These are phyloP conservation scores for Scedosporium apiospermum DNA, from an alignment of 2,329 filamentous ascomycete species.

Conservation along the genomic window DNA sequence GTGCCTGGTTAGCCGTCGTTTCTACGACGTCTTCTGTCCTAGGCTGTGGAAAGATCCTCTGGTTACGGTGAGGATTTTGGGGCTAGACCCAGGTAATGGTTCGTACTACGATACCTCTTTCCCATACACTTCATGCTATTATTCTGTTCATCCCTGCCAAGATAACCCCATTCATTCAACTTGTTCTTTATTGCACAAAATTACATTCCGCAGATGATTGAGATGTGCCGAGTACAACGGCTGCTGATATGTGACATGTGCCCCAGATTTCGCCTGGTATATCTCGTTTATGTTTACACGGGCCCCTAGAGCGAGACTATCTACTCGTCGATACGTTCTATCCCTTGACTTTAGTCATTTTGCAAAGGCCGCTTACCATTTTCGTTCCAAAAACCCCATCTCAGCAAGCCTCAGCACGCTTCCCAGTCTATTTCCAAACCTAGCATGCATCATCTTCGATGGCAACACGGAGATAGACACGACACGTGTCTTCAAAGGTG, in stretches of 20 bases:
- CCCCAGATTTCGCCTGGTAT: conserved; percentile 39
- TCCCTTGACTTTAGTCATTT: conserved; percentile 39
- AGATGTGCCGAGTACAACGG: not conserved
- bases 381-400: conserved; percentile 28
- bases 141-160: not conserved
- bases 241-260: conserved; percentile 1
- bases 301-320: conserved; percentile 17
- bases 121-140: not conserved
- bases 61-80: conserved; percentile 24
- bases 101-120: conserved; percentile 14
- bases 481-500: conserved; percentile 12
- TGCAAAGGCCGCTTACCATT: conserved; percentile 27
- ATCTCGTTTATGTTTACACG: conserved; percentile 33
- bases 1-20: conserved; percentile 37
- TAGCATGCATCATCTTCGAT: conserved; percentile 38
- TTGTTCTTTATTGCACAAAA: not conserved
- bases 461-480: conserved; percentile 35
- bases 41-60: conserved; percentile 44
- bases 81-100: conserved; percentile 36
- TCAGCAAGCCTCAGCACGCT: conserved; percentile 29
- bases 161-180: not conserved
- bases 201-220: conserved; percentile 1
- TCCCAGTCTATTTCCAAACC: conserved; percentile 28
- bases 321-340: conserved; percentile 33
- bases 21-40: conserved; percentile 39